Percentiles rank a stretch among this genome's conserved stretches.
Evolutionary conservation across 495 filamentous ascomycete species (phyloP).

Genomic region (Tuber borchii): DNA sequence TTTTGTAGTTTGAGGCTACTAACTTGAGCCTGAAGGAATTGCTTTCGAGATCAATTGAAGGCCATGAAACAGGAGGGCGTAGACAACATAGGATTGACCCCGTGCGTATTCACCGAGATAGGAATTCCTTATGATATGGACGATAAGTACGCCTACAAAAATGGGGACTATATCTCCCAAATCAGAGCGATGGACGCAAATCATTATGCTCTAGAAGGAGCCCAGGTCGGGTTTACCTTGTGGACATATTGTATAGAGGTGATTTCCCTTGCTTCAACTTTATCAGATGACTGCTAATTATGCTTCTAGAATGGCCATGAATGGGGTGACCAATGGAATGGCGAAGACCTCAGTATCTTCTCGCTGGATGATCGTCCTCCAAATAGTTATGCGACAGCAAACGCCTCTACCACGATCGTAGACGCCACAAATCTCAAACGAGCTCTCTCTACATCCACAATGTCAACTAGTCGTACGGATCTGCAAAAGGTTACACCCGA

Average conservation of each 20-base stretch:
- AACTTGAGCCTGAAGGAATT: conserved; percentile 51
- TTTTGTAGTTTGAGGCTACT: neutral
- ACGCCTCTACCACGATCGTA: conserved; percentile 26
- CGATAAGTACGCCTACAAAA: conserved; percentile 85
- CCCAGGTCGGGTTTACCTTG: conserved; percentile 65
- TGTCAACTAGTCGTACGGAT: conserved; percentile 51
- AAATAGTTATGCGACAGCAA: conserved; percentile 41
- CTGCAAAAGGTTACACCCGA: conserved; percentile 44
- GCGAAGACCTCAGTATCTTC: conserved; percentile 88
- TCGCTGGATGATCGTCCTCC: conserved; percentile 65
- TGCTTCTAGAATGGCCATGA: conserved; percentile 66
- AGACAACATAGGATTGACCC: conserved; percentile 82
- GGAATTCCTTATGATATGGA: conserved; percentile 99
- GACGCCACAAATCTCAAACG: conserved; percentile 64
- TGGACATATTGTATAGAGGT: conserved; percentile 68
- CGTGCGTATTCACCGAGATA: conserved; percentile 87
- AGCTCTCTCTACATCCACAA: conserved; percentile 64
- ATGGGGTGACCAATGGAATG: conserved; percentile 94
- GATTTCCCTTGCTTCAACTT: conserved; percentile 7
- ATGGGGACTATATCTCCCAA: conserved; percentile 92
- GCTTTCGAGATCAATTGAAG: conserved; percentile 82
- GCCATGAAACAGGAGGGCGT: conserved; percentile 82
- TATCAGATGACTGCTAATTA: conserved; percentile 13
- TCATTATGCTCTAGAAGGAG: conserved; percentile 84
- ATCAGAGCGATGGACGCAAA: conserved; percentile 94